Evolutionary conservation across 805 yeast genomes (phyloP).

Genomic region (Teunomyces funiuensis): DNA sequence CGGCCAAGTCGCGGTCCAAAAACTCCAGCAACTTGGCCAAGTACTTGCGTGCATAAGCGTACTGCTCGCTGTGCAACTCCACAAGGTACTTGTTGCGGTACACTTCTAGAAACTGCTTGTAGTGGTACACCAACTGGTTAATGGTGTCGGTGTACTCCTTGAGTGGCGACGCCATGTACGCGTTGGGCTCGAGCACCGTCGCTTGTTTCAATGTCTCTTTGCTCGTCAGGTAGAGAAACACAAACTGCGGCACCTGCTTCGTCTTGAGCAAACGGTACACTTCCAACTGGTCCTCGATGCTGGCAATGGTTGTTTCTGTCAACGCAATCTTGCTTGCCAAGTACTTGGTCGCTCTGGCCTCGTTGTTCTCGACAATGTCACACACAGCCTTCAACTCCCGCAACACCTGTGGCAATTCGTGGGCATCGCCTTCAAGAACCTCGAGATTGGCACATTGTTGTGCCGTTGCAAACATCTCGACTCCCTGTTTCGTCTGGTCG

Average conservation of each 20-base stretch:
- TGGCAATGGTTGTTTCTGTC: constrained; percentile 15
- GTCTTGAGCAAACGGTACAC: constrained; percentile 23
- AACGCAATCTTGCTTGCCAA: constrained; percentile 13
- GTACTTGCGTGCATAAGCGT: constrained; percentile 38
- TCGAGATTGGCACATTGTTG: constrained; percentile 24
- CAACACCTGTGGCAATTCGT: constrained; percentile 58
- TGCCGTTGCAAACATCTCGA: constrained; percentile 33
- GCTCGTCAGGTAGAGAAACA: constrained; percentile 15
- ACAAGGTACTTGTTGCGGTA: constrained; percentile 35
- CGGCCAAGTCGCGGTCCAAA: constrained; percentile 31
- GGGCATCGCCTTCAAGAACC: constrained; percentile 52
- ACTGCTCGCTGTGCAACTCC: constrained; percentile 41
- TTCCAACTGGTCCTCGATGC: constrained; percentile 17
- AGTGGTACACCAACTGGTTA: constrained; percentile 33
- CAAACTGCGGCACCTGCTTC: constrained; percentile 23
- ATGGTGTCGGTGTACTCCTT: constrained; percentile 26
- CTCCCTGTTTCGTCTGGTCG: constrained; percentile 68
- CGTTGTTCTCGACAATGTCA: constrained; percentile 37
- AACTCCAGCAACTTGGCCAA: constrained; percentile 31
- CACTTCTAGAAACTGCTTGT: constrained; percentile 31
- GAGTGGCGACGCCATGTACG: constrained; percentile 8
- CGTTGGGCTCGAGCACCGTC: constrained; percentile 12
- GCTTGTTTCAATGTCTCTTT: constrained; percentile 3
- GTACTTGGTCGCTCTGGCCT: constrained; percentile 27
- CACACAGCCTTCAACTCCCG: constrained; percentile 42